Evolutionary conservation across 1,284 basidiomycete species (phyloP).

Genomic region (Albatrellus sp.): DNA sequence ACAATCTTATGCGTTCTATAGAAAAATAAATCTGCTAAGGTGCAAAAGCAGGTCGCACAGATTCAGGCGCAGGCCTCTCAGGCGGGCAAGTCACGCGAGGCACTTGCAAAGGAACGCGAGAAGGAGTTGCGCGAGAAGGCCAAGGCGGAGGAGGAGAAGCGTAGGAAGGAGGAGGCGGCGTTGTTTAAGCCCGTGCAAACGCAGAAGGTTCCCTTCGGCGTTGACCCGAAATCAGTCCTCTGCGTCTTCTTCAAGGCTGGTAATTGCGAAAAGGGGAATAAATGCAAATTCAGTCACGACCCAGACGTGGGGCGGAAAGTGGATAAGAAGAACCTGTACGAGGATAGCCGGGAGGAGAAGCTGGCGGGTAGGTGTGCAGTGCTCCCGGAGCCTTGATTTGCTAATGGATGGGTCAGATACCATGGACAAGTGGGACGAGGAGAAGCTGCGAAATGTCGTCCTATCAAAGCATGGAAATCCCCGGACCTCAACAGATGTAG

Average conservation of each 20-base stretch:
- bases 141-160: conserved; percentile 74
- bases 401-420: conserved; percentile 47
- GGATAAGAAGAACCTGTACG: conserved; percentile 95
- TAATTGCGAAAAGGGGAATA: conserved; percentile 78
- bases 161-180: conserved; percentile 77
- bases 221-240: conserved; percentile 86
- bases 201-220: conserved; percentile 90
- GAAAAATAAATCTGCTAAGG: conserved; percentile 94
- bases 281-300: conserved; percentile 97
- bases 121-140: conserved; percentile 67
- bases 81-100: conserved; percentile 69
- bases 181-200: conserved; percentile 68
- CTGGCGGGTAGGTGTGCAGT: conserved; percentile 39
- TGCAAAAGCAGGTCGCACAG: conserved; percentile 72
- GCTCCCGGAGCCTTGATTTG: background rate
- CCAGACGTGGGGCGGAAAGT: conserved; percentile 81
- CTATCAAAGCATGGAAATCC: conserved; percentile 86
- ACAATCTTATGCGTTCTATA: conserved; percentile 17
- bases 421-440: conserved; percentile 98
- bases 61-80: conserved; percentile 67
- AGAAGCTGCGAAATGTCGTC: conserved; percentile 81
- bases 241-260: conserved; percentile 88
- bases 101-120: conserved; percentile 76
- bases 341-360: conserved; percentile 78
- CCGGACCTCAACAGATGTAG: conserved; percentile 81